Base-by-base conservation (phyloP, 192 early-diverging fungal genomes). In the Endogone sp. region DNA sequence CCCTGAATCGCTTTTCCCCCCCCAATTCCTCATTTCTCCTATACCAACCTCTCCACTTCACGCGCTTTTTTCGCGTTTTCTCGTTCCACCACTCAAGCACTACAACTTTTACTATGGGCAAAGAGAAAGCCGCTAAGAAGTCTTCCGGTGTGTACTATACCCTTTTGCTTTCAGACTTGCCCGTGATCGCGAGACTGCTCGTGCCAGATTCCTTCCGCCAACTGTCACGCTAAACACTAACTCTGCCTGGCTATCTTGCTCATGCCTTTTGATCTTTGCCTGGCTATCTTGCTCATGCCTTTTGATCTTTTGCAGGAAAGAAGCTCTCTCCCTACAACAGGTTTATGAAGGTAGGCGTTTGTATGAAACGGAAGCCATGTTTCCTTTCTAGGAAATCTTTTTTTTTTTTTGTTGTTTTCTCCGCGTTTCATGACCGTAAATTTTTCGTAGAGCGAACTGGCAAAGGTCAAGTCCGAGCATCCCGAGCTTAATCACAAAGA, bases 401-500 rank as follows among this genome's bases (percentile, higher is more conserved):
- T 23, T n/a, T 20, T 28, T 9, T 60, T 10, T 20, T 23, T 9
- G 59, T n/a, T n/a, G n/a, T n/a, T n/a, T n/a, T n/a, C 59, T 20
- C 4, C 23, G 59, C 27, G 59, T 60, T 60, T 60, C 9, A 9
- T 9, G 4, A 60, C 22, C 22, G 8, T 26, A 60, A 60, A 60
- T 23, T 44, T 44, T 44, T 13, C 22, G 20, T n/a, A 60, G 59
- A 60, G 24, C 1, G 59, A 60, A 22, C 27, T 60, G 59, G 8
- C 59, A 10, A 60, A 60, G 22, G 59, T 60, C 22, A 60, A 60
- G 59, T 6, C 22, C 1, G 59, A 60, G 59, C 22, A 60, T 10
- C 59, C 59, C 59, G 59, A 60, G 59, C 27, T 60, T 10, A 60
- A 60, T 10, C 59, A 60, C 27, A 23, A 60, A 21, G 59, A 60